Evolutionary conservation across 768 basidiomycete genomes (phyloP).

Genomic region (Calocybe indica): DNA sequence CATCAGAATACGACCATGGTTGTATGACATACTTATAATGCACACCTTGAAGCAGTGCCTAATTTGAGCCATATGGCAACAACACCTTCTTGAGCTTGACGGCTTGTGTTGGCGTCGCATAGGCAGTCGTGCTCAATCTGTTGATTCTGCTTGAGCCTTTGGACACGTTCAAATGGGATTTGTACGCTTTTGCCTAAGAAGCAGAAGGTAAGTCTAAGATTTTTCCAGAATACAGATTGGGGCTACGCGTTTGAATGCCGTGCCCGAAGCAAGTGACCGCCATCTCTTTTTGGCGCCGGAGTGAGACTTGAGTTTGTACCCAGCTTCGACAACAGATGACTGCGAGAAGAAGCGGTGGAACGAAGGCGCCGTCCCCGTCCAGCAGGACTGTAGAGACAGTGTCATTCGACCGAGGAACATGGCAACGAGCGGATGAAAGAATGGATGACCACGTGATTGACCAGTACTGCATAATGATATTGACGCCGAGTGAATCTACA

Average conservation of each 20-base stretch:
- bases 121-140: slow-evolving; percentile 56
- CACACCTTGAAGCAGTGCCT: background rate
- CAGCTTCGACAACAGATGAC: slow-evolving; percentile 44
- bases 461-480: too few relatives aligned
- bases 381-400: slow-evolving; percentile 6
- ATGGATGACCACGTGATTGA: slow-evolving; percentile 8
- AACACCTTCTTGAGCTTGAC: slow-evolving; percentile 58
- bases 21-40: background rate
- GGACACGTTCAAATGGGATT: slow-evolving; percentile 64
- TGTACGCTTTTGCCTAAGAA: slow-evolving; percentile 60
- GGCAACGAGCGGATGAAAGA: background rate
- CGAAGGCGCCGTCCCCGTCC: slow-evolving; percentile 12
- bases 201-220: background rate
- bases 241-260: slow-evolving; percentile 59
- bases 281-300: slow-evolving; percentile 80
- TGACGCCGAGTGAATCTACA: too few relatives aligned
- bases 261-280: slow-evolving; percentile 61
- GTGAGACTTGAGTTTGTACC: slow-evolving; percentile 79
- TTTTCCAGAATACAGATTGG: background rate
- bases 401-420: slow-evolving; percentile 11
- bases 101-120: slow-evolving; percentile 62
- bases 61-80: slow-evolving; percentile 57
- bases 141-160: slow-evolving; percentile 67
- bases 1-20: background rate
- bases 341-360: slow-evolving; percentile 51